Evolutionary conservation across 2,329 filamentous ascomycete species (phyloP).

Genomic region (Penicillium italicum): DNA sequence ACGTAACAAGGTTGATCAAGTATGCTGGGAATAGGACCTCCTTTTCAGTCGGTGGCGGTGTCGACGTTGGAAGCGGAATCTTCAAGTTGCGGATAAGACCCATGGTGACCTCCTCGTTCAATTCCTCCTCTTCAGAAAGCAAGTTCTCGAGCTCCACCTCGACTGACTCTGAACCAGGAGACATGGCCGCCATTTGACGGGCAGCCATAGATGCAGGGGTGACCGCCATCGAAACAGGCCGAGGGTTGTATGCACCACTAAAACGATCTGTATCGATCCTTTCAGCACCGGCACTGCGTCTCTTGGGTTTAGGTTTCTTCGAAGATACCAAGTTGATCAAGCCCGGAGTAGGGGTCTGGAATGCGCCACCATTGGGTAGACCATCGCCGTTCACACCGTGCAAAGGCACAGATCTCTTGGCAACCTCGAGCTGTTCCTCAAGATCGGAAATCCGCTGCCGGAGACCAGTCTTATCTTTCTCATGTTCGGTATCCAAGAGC

Average conservation of each 20-base stretch:
- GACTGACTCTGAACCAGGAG: conserved; percentile 79
- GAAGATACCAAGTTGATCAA: conserved; percentile 95
- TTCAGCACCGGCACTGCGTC: conserved; percentile 85
- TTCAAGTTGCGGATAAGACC: conserved; percentile 94
- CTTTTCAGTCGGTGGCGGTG: conserved; percentile 90
- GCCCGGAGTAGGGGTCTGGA: conserved; percentile 61
- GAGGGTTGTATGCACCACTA: conserved; percentile 87
- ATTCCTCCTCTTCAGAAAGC: conserved; percentile 87
- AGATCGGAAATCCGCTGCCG: conserved; percentile 85
- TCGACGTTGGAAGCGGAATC: conserved; percentile 84
- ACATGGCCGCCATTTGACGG: conserved; percentile 72
- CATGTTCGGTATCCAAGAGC: conserved; percentile 69
- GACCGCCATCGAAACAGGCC: conserved; percentile 93
- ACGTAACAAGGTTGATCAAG: conserved; percentile 97
- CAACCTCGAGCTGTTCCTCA: conserved; percentile 86
- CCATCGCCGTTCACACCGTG: conserved; percentile 59
- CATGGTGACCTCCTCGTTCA: conserved; percentile 96
- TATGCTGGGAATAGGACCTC: conserved; percentile 98
- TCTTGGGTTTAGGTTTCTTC: conserved; percentile 81
- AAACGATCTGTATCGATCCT: conserved; percentile 82
- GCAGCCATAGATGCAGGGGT: conserved; percentile 47
- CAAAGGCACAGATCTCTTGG: conserved; percentile 71
- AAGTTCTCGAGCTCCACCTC: conserved; percentile 93
- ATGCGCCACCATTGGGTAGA: conserved; percentile 59
- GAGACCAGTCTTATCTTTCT: conserved; percentile 79